Evolutionary conservation across 2,329 filamentous ascomycete species (phyloP).

Genomic region (Phialophora macrospora): DNA sequence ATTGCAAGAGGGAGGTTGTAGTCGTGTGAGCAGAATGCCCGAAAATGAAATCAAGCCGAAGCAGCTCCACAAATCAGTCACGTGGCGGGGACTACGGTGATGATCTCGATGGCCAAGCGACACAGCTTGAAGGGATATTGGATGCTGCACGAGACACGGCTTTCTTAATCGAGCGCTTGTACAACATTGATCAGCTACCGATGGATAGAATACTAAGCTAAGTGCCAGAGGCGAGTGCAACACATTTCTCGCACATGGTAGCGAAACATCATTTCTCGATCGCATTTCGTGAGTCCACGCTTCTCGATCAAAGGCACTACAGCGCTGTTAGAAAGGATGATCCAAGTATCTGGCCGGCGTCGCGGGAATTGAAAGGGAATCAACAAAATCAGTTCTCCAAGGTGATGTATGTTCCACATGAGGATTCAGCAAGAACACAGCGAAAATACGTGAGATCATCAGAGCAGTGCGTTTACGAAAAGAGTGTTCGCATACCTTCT

Average conservation of each 20-base stretch:
- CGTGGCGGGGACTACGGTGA: neutral
- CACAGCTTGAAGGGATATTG: neutral
- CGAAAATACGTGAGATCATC: slow-evolving; percentile 65
- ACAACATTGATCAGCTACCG: neutral
- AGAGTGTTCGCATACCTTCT: slow-evolving; percentile 18
- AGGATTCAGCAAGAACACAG: slow-evolving; percentile 69
- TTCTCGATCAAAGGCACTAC: slow-evolving; percentile 1
- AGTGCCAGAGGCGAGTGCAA: neutral
- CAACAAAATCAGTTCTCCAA: slow-evolving; percentile 65
- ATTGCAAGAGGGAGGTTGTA: neutral
- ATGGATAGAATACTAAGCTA: neutral
- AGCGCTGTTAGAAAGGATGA: neutral
- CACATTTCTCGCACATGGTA: neutral
- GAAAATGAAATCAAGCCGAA: neutral
- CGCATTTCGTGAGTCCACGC: neutral
- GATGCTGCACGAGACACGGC: neutral
- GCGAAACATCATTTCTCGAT: neutral
- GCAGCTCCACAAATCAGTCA: neutral
- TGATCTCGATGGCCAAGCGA: neutral
- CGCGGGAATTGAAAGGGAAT: neutral
- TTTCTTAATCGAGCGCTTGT: neutral
- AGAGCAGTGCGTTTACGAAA: slow-evolving; percentile 42
- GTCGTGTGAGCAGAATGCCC: neutral
- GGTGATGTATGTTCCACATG: slow-evolving; percentile 67
- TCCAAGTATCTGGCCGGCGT: neutral